phyloP scores from a whole-genome alignment of 352 stramenopile species.

The Pythium brachiatum region DNA sequence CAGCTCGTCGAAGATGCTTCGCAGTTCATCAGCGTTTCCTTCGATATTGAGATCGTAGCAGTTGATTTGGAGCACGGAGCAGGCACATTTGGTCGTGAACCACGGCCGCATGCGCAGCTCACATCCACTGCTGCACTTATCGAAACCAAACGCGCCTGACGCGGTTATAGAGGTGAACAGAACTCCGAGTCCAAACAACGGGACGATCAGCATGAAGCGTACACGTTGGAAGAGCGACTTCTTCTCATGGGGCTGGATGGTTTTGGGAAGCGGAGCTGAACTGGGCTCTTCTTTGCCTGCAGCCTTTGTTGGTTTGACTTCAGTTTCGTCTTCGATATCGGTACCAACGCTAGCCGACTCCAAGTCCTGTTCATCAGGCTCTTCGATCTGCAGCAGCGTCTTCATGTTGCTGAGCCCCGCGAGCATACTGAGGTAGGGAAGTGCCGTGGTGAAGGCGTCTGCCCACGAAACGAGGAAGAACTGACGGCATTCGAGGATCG shows the following conservation, averaged over 20 bases:
- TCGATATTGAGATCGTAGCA: constrained; percentile 33
- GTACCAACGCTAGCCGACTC: too few species aligned
- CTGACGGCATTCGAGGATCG: constrained; percentile 30
- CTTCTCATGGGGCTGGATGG: neutral
- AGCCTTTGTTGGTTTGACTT: neutral
- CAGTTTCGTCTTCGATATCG: neutral
- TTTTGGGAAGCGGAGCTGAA: neutral
- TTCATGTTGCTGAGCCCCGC: constrained; percentile 28
- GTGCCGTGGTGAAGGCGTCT: constrained; percentile 25
- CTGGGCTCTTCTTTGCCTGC: neutral
- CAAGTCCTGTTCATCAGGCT: neutral
- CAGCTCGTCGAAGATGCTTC: constrained; percentile 24
- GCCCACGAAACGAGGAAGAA: constrained; percentile 29
- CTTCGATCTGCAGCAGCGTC: constrained; percentile 20
- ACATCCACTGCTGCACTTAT: constrained; percentile 28
- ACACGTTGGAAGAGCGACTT: neutral
- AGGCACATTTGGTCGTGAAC: constrained; percentile 39
- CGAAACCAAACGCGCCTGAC: constrained; percentile 29
- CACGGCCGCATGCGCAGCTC: constrained; percentile 45
- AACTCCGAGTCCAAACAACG: constrained; percentile 29
- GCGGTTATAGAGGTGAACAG: constrained; percentile 33
- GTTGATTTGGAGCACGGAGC: constrained; percentile 47
- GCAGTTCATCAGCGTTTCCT: constrained; percentile 22
- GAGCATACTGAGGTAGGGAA: constrained; percentile 36
- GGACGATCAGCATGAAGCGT: constrained; percentile 20